Evolutionary conservation across 2,329 filamentous ascomycete species (phyloP), one percentile per base, ranked within the genome.

Genomic region (Diaporthe sp.): DNA sequence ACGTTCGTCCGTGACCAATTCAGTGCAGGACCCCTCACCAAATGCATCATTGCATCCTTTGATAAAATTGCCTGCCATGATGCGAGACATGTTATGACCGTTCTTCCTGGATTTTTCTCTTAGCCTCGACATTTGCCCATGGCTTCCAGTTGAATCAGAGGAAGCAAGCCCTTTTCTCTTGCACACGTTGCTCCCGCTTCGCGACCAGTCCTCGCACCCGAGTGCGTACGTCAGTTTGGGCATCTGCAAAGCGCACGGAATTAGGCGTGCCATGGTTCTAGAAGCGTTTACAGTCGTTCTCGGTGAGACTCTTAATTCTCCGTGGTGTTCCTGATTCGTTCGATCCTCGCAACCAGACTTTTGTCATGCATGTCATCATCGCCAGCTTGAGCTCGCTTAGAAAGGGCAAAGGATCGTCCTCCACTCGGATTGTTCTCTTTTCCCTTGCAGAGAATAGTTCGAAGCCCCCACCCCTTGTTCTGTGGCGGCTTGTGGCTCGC

Each of bases 341-440:
- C 34, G 65, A 69, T 69, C n/a, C 34, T 69, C 65, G 65, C 46
- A 28, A 68, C 65, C 65, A 53, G 22, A 53, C n/a, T 42, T 69
- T 2, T 39, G 2, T 5, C 34, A 55, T 69, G 65, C 65, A 69
- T 42, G 65, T 55, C 65, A 69, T 69, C 65, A 28, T 39, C 15
- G 46, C 65, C 49, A 55, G 34, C 49, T 53, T 49, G 65, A 69
- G n/a, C 34, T 69, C 65, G 65, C 49, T 55, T 55, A 9, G 4
- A 42, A 42, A 28, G 22, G 49, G 34, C 65, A 69, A 53, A 13
- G 25, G 49, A 39, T 39, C 49, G 15, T 13, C 49, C 5, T n/a
- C 65, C 65, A 69, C 15, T 69, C 65, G 65, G 65, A 31, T 68
- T 0, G 10, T 69, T 68, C 34, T 17, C 15, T 46, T 9, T 25